These are phyloP conservation scores for Suillus ampliporus DNA, from an alignment of 768 basidiomycete genomes.

Conservation along the genomic window DNA sequence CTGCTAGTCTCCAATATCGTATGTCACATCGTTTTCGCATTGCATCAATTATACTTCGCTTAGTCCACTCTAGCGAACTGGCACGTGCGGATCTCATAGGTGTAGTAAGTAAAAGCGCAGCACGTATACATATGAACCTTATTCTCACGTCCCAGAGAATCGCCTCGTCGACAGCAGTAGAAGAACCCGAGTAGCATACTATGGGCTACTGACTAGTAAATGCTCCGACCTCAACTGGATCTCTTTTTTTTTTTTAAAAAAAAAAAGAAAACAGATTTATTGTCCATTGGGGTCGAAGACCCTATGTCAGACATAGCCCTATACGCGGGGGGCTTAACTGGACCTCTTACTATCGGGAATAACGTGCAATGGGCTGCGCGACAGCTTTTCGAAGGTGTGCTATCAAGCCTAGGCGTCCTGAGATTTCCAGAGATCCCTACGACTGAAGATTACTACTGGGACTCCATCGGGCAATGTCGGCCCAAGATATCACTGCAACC, in stretches of 20 bases:
- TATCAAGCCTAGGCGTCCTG: constrained; percentile 12
- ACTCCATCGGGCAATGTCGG: constrained; percentile 14
- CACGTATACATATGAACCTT: not conserved
- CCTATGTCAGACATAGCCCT: too few species aligned
- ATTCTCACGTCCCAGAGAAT: not conserved
- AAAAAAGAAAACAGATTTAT: too few species aligned
- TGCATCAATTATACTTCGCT: not conserved
- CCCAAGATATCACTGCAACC: not conserved
- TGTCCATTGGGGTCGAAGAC: too few species aligned
- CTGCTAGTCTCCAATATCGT: constrained; percentile 7
- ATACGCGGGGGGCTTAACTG: too few species aligned
- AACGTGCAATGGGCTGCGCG: constrained; percentile 52
- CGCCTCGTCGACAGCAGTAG: constrained; percentile 44
- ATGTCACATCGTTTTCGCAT: not conserved
- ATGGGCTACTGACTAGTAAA: constrained; percentile 45
- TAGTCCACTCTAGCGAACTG: not conserved
- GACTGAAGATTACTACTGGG: constrained; percentile 8
- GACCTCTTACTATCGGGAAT: constrained; percentile 43
- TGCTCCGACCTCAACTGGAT: constrained; percentile 14
- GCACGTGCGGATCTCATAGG: constrained; percentile 5
- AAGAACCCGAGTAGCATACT: constrained; percentile 46
- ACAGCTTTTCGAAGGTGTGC: constrained; percentile 40
- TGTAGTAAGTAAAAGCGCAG: not conserved
- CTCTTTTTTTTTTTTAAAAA: too few species aligned
- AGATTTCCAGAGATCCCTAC: not conserved